Conservation (phyloP, 345 rosid genomes). For the Geranium brycei region DNA sequence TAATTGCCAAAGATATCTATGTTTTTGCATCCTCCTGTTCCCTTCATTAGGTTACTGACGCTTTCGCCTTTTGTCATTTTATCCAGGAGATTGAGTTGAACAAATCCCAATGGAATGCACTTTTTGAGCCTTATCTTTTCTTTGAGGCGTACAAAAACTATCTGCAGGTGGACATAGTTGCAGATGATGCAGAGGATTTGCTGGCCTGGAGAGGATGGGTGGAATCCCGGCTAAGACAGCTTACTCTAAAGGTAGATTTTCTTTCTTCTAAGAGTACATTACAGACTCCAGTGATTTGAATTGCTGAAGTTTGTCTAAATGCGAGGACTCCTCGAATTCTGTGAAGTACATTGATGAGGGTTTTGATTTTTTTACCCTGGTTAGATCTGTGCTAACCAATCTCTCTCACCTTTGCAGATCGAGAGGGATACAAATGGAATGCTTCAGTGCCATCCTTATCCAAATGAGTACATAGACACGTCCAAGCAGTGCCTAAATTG, state of each 20-base stretch:
- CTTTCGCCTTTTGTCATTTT: not conserved
- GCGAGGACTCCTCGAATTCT: not conserved
- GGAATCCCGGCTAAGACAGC: slow-evolving; percentile 59
- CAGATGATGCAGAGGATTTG: slow-evolving; percentile 47
- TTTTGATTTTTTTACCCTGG: not conserved
- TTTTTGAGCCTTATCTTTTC: slow-evolving; percentile 55
- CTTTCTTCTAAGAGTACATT: not conserved
- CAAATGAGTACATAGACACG: slow-evolving; percentile 34
- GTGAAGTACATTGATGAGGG: not conserved
- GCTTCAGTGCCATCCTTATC: slow-evolving; percentile 63
- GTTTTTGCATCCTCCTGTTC: not conserved
- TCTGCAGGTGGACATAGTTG: slow-evolving; percentile 53
- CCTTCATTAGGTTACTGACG: not conserved
- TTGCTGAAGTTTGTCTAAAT: not conserved
- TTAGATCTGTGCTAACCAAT: not conserved
- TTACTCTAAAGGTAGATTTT: slow-evolving; percentile 41
- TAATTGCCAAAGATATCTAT: slow-evolving; percentile 11
- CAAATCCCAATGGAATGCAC: slow-evolving; percentile 41
- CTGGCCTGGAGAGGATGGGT: slow-evolving; percentile 72
- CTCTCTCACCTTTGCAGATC: slow-evolving; percentile 26
- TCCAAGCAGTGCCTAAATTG: slow-evolving; percentile 37
- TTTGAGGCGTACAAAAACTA: slow-evolving; percentile 57
- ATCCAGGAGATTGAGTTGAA: slow-evolving; percentile 47
- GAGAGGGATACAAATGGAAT: slow-evolving; percentile 54
- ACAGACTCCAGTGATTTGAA: not conserved